Percentiles rank a stretch among this genome's conserved stretches.
Conservation (phyloP, 345 rosid species). For the Balakata baccata region DNA sequence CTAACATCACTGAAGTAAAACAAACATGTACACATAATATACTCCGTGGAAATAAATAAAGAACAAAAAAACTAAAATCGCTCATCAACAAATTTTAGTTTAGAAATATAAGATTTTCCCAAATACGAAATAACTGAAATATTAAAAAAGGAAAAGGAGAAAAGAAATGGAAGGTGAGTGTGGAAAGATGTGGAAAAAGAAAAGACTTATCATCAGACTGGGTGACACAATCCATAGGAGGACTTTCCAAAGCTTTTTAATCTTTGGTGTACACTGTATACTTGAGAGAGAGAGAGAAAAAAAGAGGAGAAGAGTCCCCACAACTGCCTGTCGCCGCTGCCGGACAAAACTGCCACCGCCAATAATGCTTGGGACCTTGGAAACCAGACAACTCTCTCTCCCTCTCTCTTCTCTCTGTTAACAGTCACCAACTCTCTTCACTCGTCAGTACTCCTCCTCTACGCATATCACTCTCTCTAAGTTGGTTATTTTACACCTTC, state of each 20-base stretch:
- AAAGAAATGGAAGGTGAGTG: not conserved
- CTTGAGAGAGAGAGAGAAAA: not conserved
- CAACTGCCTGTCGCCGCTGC: conserved; percentile 66
- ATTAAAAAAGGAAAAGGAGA: not conserved
- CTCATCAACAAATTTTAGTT: too few relatives aligned
- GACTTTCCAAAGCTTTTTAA: conserved; percentile 35
- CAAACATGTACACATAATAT: too few relatives aligned
- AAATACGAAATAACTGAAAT: not conserved
- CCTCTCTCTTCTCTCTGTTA: conserved; percentile 20
- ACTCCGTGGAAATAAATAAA: too few relatives aligned
- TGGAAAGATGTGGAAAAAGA: conserved; percentile 5
- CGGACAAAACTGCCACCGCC: conserved; percentile 73
- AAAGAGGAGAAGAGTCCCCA: conserved; percentile 47
- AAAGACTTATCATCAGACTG: conserved; percentile 22
- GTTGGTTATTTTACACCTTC: conserved; percentile 10
- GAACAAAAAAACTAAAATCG: too few relatives aligned
- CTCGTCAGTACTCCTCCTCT: conserved; percentile 13
- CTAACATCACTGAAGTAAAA: too few relatives aligned
- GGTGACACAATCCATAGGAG: conserved; percentile 30
- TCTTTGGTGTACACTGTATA: conserved; percentile 12
- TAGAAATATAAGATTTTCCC: too few relatives aligned
- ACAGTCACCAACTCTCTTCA: conserved; percentile 36
- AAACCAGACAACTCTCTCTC: conserved; percentile 45
- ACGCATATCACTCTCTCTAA: conserved; percentile 8
- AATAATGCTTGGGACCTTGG: conserved; percentile 59